Percentiles rank a stretch among this genome's conserved stretches.
Evolutionary conservation across 192 early-diverging fungal species (phyloP).

Genomic region (Gonapodya sp.): DNA sequence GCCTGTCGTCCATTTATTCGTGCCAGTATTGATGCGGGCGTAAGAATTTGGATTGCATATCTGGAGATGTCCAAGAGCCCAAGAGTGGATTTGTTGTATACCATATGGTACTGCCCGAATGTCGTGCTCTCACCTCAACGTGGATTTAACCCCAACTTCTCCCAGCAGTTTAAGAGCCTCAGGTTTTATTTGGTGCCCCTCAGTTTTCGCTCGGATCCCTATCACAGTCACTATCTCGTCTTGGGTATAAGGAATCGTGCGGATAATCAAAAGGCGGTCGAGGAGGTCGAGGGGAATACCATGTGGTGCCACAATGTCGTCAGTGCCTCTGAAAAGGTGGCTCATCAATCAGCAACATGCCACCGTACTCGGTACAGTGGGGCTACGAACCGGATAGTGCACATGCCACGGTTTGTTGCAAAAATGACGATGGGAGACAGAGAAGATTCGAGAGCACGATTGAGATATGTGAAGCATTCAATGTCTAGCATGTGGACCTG

Average conservation of each 20-base stretch:
- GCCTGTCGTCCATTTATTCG: slow-evolving; percentile 73
- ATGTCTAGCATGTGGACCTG: slow-evolving; percentile 99
- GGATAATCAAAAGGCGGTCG: slow-evolving; percentile 12
- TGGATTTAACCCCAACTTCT: slow-evolving; percentile 14
- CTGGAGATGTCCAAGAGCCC: slow-evolving; percentile 22
- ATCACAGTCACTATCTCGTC: slow-evolving; percentile 15
- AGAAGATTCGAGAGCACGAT: slow-evolving; percentile 91
- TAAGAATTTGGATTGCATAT: slow-evolving; percentile 91
- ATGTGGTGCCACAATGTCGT: slow-evolving; percentile 56
- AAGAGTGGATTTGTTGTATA: slow-evolving; percentile 22
- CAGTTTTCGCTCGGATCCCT: slow-evolving; percentile 12
- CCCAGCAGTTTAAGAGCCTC: slow-evolving; percentile 3
- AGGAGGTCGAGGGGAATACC: slow-evolving; percentile 15
- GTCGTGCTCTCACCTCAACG: slow-evolving; percentile 8
- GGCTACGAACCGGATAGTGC: slow-evolving; percentile 54
- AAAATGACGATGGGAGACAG: slow-evolving; percentile 96
- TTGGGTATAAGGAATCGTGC: slow-evolving; percentile 15
- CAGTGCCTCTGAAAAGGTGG: slow-evolving; percentile 55
- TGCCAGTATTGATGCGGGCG: slow-evolving; percentile 79
- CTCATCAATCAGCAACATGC: background rate
- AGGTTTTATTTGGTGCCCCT: background rate
- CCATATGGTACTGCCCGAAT: too few relatives aligned
- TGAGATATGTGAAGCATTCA: slow-evolving; percentile 98
- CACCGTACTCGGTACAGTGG: background rate
- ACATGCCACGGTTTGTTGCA: slow-evolving; percentile 95